Base-by-base conservation (phyloP, 495 filamentous ascomycete species). In the Immersiella caudata region DNA sequence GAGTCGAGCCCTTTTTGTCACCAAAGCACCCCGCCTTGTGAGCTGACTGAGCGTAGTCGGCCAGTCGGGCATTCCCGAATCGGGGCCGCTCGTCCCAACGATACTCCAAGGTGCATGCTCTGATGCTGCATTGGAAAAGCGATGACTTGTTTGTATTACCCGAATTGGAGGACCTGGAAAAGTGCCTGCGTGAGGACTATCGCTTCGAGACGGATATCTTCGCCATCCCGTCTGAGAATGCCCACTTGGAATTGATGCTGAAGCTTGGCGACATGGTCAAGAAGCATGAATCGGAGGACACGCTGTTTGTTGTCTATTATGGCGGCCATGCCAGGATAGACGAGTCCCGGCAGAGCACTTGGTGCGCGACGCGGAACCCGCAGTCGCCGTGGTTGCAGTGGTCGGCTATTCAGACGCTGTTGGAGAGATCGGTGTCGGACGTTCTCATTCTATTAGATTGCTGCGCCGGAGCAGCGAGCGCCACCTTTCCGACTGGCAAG, bases 51-150 rank as follows among this genome's bases (percentile, higher is more conserved):
- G 46, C 63, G 12, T 71, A 85, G 83, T 83, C 83, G 65, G 83
- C 82, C n/a, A 74, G 68, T 57, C 74, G 81, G 62, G 83, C 82
- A 24, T 85, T 85, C 70, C 83, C 83, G 21, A 83, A 83, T 58
- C 72, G 71, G 58, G 80, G 78, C 27, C 72, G 70, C 33, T 68
- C 77, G 54, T 74, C 75, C 22, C 78, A 81, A 54, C 71, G 85
- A 55, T 87, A 86, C 70, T 78, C 73, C 62, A 79, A 83, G 58
- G 85, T 87, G 21, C 79, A 81, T 49, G 81, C 75, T 12, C 68
- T 87, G 55, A 79, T 86, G 69, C 73, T 87, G 22, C 82, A 84
- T 71, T 87, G 85, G 85, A 78, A 79, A 49, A 82, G 79, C 55
- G 84, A 86, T 62, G 83, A 86, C 68, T 70, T 86, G 61, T 83